Conservation (phyloP, 2,329 filamentous ascomycete genomes). For the Diaporthe sp. region DNA sequence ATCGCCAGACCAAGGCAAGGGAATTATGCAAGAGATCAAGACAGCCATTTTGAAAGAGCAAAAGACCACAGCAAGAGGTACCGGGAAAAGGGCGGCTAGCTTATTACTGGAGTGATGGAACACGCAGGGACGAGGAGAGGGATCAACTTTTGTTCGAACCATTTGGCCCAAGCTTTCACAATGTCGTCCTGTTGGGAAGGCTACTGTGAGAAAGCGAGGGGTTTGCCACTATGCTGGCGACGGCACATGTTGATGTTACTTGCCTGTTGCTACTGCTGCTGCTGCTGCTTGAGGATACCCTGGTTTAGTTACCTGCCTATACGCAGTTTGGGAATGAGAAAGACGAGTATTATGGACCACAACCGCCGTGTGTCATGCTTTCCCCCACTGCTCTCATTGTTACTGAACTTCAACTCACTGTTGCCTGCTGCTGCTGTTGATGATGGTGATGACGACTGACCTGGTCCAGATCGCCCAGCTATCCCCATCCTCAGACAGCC, state of each 20-base stretch:
- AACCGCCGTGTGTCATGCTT: not conserved
- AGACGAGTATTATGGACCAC: constrained; percentile 14
- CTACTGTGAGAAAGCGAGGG: not conserved
- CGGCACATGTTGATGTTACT: constrained; percentile 26
- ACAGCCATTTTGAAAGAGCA: constrained; percentile 9
- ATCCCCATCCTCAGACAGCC: not conserved
- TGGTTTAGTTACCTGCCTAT: constrained; percentile 30
- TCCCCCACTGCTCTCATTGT: not conserved
- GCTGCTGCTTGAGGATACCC: constrained; percentile 36
- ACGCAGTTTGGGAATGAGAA: constrained; percentile 31
- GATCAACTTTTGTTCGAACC: constrained; percentile 17
- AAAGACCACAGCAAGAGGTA: constrained; percentile 17
- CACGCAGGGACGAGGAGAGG: not conserved
- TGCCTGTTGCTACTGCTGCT: constrained; percentile 10
- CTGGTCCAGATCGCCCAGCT: not conserved
- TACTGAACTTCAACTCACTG: not conserved
- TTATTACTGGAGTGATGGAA: not conserved
- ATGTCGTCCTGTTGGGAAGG: not conserved
- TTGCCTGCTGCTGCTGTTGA: not conserved
- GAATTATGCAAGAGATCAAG: constrained; percentile 31
- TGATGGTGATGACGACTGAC: not conserved
- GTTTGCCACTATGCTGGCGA: not conserved
- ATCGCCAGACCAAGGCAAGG: constrained; percentile 16
- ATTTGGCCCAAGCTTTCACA: not conserved
- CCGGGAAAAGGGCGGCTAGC: constrained; percentile 22